A percentile compares a stretch with the other conserved stretches of the same genome.
Evolutionary conservation across 2,329 filamentous ascomycete genomes (phyloP).

Genomic region (Neofusicoccum parvum): DNA sequence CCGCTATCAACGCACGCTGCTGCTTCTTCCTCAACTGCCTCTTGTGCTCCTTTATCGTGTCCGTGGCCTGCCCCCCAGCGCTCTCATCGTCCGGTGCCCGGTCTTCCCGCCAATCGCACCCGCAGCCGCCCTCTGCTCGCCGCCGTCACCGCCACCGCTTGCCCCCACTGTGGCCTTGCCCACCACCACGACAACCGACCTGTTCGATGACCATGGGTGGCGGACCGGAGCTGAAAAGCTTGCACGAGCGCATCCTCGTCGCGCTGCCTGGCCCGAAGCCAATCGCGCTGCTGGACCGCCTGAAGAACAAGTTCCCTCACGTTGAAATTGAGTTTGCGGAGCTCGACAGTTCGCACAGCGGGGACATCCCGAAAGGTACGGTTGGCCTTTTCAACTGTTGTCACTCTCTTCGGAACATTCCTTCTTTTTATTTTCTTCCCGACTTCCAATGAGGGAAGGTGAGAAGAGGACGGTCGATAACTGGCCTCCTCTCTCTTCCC

Average conservation of each 20-base stretch:
- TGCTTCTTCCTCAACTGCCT: background rate
- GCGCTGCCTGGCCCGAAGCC: conserved; percentile 44
- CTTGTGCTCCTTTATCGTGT: background rate
- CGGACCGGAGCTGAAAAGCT: conserved; percentile 39
- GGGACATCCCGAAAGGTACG: conserved; percentile 5
- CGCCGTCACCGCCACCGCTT: background rate
- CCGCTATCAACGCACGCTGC: background rate
- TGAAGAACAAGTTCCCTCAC: conserved; percentile 35
- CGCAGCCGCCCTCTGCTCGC: background rate
- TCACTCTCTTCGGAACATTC: background rate
- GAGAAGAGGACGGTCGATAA: too few relatives aligned
- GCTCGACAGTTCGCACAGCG: background rate
- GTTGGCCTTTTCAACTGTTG: background rate
- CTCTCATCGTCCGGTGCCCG: too few relatives aligned
- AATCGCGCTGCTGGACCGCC: conserved; percentile 27
- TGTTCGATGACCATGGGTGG: conserved; percentile 43
- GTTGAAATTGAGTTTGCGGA: conserved; percentile 33
- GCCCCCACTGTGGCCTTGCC: background rate
- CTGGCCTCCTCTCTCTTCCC: too few relatives aligned
- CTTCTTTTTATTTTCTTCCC: background rate
- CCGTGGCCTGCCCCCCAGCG: too few relatives aligned
- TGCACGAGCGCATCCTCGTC: conserved; percentile 42
- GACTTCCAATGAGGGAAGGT: background rate
- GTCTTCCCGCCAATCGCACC: too few relatives aligned
- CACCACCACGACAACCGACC: background rate